phyloP scores from a whole-genome alignment of 2,329 filamentous ascomycete genomes.

The Blastomyces gilchristii region DNA sequence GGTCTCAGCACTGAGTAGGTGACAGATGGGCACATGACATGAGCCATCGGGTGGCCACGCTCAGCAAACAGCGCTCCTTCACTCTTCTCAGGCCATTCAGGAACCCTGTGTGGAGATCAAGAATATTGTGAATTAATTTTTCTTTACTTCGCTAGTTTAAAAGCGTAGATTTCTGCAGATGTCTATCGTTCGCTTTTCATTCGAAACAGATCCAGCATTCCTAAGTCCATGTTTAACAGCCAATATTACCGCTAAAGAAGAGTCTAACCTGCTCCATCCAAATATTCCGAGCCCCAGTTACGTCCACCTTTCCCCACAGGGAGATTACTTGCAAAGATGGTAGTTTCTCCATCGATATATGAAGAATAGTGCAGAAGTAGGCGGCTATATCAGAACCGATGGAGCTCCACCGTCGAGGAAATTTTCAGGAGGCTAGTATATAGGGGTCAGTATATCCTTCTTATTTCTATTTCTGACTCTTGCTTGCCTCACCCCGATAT shows the following conservation, averaged over 20 bases:
- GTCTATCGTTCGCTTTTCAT: not conserved
- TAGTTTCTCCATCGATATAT: not conserved
- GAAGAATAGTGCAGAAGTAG: not conserved
- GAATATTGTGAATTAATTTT: not conserved
- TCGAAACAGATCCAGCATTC: not conserved
- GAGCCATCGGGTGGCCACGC: too few species aligned
- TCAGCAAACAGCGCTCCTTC: too few species aligned
- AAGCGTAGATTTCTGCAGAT: not conserved
- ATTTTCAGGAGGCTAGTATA: not conserved
- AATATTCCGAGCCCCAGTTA: not conserved
- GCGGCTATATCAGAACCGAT: not conserved
- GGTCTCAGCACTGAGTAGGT: not conserved
- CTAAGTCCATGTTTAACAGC: not conserved
- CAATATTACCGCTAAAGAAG: not conserved
- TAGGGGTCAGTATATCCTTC: not conserved
- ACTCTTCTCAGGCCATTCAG: too few species aligned
- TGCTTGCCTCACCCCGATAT: not conserved
- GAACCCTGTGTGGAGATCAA: too few species aligned
- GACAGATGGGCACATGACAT: not conserved
- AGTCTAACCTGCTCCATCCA: not conserved
- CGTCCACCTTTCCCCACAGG: not conserved
- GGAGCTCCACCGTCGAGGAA: not conserved
- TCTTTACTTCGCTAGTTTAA: not conserved
- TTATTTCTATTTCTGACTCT: not conserved
- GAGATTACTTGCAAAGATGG: not conserved